Evolutionary conservation across 495 filamentous ascomycete genomes (phyloP), one percentile per base, ranked within the genome.

Genomic region (Penicillium malachiteum): DNA sequence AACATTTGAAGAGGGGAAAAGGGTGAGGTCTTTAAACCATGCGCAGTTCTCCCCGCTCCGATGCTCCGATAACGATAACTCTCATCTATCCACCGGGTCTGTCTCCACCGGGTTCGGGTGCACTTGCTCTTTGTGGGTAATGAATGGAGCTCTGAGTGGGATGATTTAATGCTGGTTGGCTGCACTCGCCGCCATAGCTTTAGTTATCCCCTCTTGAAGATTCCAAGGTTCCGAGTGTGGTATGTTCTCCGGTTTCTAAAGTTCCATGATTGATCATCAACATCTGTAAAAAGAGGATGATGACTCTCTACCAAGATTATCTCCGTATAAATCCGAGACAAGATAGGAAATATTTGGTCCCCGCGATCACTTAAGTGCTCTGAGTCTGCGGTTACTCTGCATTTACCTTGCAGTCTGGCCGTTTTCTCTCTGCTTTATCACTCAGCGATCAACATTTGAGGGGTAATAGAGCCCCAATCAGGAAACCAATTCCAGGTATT

Each of bases 71-170:
- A 59, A 60, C 46, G 53, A 60, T 60, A 60, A 42, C 21, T 18
- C 21, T 26, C 21, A 26, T 26, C 21, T 26, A 26, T 26, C 21
- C 21, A 26, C 21, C 21, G 21, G 21, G 21, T 26, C 32, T 17
- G 47, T 45, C 11, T 46, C 48, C 52, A 42, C 52, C 32, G 8
- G 21, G 48, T 49, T 73, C 71, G 71, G 55, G 57, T 71, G 55
- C 56, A 73, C 62, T 62, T 73, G 52, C 71, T 71, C 65, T 70
- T 73, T 56, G 30, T 4, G 59, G 59, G 59, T 21, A 62, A 58
- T 38, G 42, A 37, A 17, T 30, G 55, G 60, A 48, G 31, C 32
- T 33, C 31, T 50, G 49, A 39, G n/a, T 51, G 48, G 47, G n/a
- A 41, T 54, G 46, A 39, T 35, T 43, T 48, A 46, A 32, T 17